Evolutionary conservation across 2,329 filamentous ascomycete species (phyloP).

Genomic region (Paraphoma sp.): DNA sequence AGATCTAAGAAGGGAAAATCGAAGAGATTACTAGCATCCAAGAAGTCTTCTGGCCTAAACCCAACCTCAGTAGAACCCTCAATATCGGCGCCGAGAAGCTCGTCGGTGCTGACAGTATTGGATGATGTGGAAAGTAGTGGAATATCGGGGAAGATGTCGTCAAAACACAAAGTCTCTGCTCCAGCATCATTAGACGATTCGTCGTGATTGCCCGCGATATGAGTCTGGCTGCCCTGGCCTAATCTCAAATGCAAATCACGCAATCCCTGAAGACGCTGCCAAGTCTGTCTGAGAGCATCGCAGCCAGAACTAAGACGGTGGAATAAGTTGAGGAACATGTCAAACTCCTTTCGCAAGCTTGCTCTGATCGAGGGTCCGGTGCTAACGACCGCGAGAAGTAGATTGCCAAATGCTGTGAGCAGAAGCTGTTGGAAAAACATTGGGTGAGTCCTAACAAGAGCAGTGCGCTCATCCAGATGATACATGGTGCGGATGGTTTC

Average conservation of each 20-base stretch:
- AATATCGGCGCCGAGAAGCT: background rate
- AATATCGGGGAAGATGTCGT: conserved; percentile 8
- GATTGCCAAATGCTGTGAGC: conserved; percentile 11
- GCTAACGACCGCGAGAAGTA: conserved; percentile 11
- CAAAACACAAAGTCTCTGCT: conserved; percentile 3
- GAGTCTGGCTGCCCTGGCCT: conserved; percentile 1
- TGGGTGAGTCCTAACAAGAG: conserved; percentile 6
- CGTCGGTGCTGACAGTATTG: background rate
- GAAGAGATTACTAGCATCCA: conserved; percentile 3
- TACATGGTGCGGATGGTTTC: conserved; percentile 9
- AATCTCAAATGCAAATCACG: conserved; percentile 11
- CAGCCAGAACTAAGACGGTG: conserved; percentile 9
- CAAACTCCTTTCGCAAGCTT: conserved; percentile 9
- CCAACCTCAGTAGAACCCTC: background rate
- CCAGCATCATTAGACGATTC: background rate
- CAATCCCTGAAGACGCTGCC: conserved; percentile 11
- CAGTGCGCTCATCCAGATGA: conserved; percentile 5
- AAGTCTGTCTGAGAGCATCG: conserved; percentile 9
- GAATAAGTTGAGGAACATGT: conserved; percentile 14
- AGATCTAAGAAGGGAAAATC: conserved; percentile 8
- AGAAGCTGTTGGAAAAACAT: conserved; percentile 19
- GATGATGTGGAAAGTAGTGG: background rate
- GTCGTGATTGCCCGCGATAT: background rate
- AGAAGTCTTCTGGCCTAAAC: conserved; percentile 2
- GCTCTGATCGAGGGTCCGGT: conserved; percentile 5